Percentiles rank a stretch among this genome's conserved stretches.
These are phyloP conservation scores for Gynostemma pentaphyllum DNA, from an alignment of 306 rosid genomes.

Conservation along the genomic window DNA sequence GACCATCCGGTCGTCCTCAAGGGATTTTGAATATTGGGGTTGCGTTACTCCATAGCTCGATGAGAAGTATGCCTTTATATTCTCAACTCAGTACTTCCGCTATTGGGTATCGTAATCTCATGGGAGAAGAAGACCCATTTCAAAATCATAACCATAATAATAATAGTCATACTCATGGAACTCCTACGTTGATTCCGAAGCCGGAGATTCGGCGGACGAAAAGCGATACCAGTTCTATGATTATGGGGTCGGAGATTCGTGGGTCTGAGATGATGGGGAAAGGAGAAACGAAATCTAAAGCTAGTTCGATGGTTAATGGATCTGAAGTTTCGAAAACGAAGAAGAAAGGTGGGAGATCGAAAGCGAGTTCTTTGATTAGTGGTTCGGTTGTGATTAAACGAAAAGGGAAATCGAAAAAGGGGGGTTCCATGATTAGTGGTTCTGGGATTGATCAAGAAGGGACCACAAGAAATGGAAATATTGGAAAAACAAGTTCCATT, in stretches of 20 bases:
- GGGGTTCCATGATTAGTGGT: slow-evolving; percentile 11
- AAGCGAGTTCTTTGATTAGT: slow-evolving; percentile 27
- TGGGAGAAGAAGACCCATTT: slow-evolving; percentile 56
- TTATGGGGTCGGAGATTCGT: slow-evolving; percentile 28
- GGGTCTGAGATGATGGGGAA: slow-evolving; percentile 22
- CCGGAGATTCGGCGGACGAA: slow-evolving; percentile 46
- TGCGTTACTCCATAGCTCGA: slow-evolving; percentile 61
- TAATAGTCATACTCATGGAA: slow-evolving; percentile 12
- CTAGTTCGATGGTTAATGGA: slow-evolving; percentile 25
- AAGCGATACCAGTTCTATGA: slow-evolving; percentile 76
- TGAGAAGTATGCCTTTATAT: slow-evolving; percentile 91
- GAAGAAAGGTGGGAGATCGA: slow-evolving; percentile 19
- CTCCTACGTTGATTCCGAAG: slow-evolving; percentile 2
- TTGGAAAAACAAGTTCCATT: not conserved
- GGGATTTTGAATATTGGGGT: slow-evolving; percentile 85
- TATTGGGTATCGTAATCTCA: slow-evolving; percentile 40
- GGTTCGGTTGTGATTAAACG: slow-evolving; percentile 17
- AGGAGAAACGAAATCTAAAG: slow-evolving; percentile 13
- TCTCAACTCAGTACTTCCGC: slow-evolving; percentile 37
- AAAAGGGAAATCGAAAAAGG: slow-evolving; percentile 15
- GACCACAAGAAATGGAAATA: slow-evolving; percentile 1
- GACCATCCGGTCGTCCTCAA: slow-evolving; percentile 64
- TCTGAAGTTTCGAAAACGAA: slow-evolving; percentile 21
- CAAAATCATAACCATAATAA: slow-evolving; percentile 3
- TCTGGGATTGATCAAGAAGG: slow-evolving; percentile 18